phyloP scores from a whole-genome alignment of 2,329 filamentous ascomycete species.

The Claviceps africana region DNA sequence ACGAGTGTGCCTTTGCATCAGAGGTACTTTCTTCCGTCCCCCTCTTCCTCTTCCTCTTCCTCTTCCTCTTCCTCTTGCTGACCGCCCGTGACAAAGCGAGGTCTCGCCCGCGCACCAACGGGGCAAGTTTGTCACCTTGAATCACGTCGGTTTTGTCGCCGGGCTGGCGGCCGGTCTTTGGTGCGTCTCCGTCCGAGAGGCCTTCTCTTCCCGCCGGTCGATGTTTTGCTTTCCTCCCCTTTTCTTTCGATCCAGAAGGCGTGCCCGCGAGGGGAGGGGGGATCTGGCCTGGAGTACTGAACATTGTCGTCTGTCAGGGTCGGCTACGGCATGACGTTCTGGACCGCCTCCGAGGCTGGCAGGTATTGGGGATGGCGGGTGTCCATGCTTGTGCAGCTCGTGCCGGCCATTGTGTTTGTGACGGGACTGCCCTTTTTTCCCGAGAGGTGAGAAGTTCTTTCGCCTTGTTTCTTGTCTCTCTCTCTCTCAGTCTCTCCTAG shows the following conservation, averaged over 20 bases:
- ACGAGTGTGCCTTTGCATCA: slow-evolving; percentile 45
- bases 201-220: too few species aligned
- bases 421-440: slow-evolving; percentile 36
- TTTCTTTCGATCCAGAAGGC: too few species aligned
- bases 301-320: slow-evolving; percentile 30
- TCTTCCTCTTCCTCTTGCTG: background rate
- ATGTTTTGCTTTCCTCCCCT: too few species aligned
- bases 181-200: too few species aligned
- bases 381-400: slow-evolving; percentile 35
- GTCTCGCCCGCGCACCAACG: slow-evolving; percentile 38
- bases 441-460: slow-evolving; percentile 36
- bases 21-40: slow-evolving; percentile 2
- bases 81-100: slow-evolving; percentile 25
- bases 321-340: slow-evolving; percentile 41
- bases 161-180: slow-evolving; percentile 41
- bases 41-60: background rate
- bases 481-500: background rate
- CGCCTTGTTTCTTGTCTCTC: background rate
- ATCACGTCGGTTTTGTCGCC: slow-evolving; percentile 43
- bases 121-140: slow-evolving; percentile 43
- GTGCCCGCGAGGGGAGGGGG: too few species aligned
- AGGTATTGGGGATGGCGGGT: slow-evolving; percentile 37
- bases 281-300: too few species aligned
- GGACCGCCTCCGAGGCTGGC: slow-evolving; percentile 27
- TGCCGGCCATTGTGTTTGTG: slow-evolving; percentile 36